Conservation (phyloP, 768 basidiomycete genomes). For the Rhodotorula toruloides region DNA sequence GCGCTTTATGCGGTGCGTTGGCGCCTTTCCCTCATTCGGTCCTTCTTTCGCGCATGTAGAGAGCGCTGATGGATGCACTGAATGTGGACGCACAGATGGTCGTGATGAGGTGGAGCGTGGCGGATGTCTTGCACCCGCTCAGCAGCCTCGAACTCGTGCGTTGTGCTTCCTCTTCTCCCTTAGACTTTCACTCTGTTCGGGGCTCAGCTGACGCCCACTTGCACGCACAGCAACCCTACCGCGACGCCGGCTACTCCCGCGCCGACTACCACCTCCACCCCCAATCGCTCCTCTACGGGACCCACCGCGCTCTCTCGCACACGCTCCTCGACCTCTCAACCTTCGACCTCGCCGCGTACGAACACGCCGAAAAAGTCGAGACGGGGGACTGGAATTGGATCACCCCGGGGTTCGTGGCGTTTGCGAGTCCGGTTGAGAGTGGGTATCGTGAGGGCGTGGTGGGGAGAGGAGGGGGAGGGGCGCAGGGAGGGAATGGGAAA, state of each 20-base stretch:
- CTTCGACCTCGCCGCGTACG: slow-evolving; percentile 87
- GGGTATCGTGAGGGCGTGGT: slow-evolving; percentile 23
- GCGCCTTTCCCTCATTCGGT: background rate
- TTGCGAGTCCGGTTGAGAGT: slow-evolving; percentile 59
- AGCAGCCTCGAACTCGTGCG: slow-evolving; percentile 51
- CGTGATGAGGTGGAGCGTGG: slow-evolving; percentile 78
- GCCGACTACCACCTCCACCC: slow-evolving; percentile 90
- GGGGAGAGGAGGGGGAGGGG: background rate
- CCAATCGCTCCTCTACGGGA: slow-evolving; percentile 85
- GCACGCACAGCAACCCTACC: slow-evolving; percentile 53
- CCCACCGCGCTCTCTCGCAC: slow-evolving; percentile 57
- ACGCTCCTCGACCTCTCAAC: slow-evolving; percentile 49
- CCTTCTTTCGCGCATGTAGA: too few species aligned
- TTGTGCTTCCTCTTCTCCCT: background rate
- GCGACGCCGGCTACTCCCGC: slow-evolving; percentile 87
- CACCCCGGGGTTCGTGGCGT: slow-evolving; percentile 56
- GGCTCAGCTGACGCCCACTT: background rate
- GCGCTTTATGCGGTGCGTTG: slow-evolving; percentile 79
- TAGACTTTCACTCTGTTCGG: slow-evolving; percentile 48
- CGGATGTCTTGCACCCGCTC: slow-evolving; percentile 91
- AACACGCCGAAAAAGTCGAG: slow-evolving; percentile 89
- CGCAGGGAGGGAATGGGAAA: slow-evolving; percentile 44
- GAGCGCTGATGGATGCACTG: background rate
- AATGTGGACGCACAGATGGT: slow-evolving; percentile 64
- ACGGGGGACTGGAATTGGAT: slow-evolving; percentile 92